These are phyloP conservation scores for Aspergillus fructus DNA, from an alignment of 2,329 filamentous ascomycete species.

Conservation along the genomic window DNA sequence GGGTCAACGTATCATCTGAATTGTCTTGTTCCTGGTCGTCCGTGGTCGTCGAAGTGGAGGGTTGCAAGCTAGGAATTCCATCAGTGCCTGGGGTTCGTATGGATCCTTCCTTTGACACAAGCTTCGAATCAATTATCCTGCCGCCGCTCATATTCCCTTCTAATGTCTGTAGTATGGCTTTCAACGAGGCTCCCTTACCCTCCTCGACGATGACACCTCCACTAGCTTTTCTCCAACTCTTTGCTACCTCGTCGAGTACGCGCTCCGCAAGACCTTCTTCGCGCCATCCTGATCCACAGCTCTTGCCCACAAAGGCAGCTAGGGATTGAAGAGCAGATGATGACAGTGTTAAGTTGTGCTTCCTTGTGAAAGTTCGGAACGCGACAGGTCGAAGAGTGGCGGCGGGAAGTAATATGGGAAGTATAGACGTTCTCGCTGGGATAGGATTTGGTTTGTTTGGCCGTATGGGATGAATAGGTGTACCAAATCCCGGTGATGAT, in stretches of 20 bases:
- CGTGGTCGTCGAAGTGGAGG: constrained; percentile 20
- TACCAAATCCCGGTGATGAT: constrained; percentile 87
- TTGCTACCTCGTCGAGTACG: constrained; percentile 86
- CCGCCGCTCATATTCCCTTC: constrained; percentile 91
- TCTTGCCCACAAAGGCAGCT: constrained; percentile 84
- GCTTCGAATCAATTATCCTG: constrained; percentile 53
- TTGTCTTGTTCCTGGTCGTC: constrained; percentile 54
- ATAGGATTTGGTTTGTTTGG: constrained; percentile 43
- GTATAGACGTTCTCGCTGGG: constrained; percentile 62
- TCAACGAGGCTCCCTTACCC: constrained; percentile 63
- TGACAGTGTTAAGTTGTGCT: constrained; percentile 89
- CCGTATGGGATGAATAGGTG: constrained; percentile 72
- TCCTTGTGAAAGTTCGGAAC: constrained; percentile 95
- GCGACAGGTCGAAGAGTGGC: constrained; percentile 84
- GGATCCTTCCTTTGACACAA: constrained; percentile 22
- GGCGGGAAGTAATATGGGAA: constrained; percentile 86
- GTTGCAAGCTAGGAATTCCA: constrained; percentile 45
- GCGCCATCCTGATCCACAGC: constrained; percentile 94
- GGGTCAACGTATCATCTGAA: constrained; percentile 61
- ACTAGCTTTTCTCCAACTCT: constrained; percentile 85
- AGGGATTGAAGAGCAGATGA: constrained; percentile 82
- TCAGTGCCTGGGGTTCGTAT: constrained; percentile 42
- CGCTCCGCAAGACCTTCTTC: constrained; percentile 91
- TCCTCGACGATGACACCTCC: constrained; percentile 92
- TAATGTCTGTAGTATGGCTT: constrained; percentile 76